These are phyloP conservation scores for Xylariaceae sp. DNA, from an alignment of 2,329 filamentous ascomycete genomes.

Conservation along the genomic window DNA sequence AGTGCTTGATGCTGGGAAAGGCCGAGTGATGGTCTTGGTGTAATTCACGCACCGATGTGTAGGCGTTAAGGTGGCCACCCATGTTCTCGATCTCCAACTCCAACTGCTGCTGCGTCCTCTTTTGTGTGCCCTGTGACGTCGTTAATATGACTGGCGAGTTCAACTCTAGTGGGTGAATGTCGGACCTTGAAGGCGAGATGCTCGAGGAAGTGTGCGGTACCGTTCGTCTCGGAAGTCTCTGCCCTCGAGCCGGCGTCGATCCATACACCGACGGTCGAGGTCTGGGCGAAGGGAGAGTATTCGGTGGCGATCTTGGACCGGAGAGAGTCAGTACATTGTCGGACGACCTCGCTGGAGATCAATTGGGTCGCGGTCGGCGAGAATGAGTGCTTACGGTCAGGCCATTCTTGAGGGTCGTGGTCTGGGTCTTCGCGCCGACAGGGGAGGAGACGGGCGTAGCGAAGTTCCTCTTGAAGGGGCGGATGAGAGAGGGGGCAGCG, in stretches of 20 bases:
- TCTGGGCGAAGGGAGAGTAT: slow-evolving; percentile 97
- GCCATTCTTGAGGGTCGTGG: slow-evolving; percentile 94
- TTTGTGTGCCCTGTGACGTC: slow-evolving; percentile 73
- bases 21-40: background rate
- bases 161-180: slow-evolving; percentile 9
- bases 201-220: slow-evolving; percentile 98
- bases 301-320: slow-evolving; percentile 83
- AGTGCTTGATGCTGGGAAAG: slow-evolving; percentile 4
- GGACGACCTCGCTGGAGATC: slow-evolving; percentile 8
- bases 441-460: slow-evolving; percentile 72
- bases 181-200: slow-evolving; percentile 98
- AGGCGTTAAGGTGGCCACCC: slow-evolving; percentile 98
- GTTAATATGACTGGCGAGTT: slow-evolving; percentile 16
- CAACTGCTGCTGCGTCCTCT: slow-evolving; percentile 92
- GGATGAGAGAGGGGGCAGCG: slow-evolving; percentile 75
- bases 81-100: slow-evolving; percentile 99
- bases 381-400: slow-evolving; percentile 69
- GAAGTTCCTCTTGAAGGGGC: slow-evolving; percentile 79
- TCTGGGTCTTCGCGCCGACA: slow-evolving; percentile 79
- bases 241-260: slow-evolving; percentile 98
- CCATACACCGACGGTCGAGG: slow-evolving; percentile 97
- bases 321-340: slow-evolving; percentile 10
- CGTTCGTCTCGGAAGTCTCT: slow-evolving; percentile 98
- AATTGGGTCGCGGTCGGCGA: slow-evolving; percentile 32
- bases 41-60: slow-evolving; percentile 80